A percentile compares a stretch with the other conserved stretches of the same genome.
Evolutionary conservation across 768 basidiomycete genomes (phyloP).

Genomic region (Crassisporium funariophilum): DNA sequence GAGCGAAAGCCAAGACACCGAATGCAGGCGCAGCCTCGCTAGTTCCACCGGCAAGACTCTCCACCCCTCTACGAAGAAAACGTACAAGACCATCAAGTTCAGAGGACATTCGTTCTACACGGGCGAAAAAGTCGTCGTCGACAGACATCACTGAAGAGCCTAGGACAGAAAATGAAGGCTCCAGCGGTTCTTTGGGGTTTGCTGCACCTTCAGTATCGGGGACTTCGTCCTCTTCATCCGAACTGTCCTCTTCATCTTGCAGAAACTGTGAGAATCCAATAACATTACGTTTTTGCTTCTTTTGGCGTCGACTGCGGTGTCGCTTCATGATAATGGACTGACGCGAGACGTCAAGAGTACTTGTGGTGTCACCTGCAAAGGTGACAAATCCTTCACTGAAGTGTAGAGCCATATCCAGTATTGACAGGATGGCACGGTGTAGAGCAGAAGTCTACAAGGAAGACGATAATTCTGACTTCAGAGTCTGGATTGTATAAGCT

Average conservation of each 20-base stretch:
- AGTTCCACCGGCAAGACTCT: conserved; percentile 64
- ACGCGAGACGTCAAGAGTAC: conserved; percentile 58
- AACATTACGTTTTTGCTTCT: conserved; percentile 55
- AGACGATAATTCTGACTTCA: conserved; percentile 3
- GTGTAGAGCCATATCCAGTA: conserved; percentile 73
- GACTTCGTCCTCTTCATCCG: conserved; percentile 50
- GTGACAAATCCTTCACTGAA: conserved; percentile 67
- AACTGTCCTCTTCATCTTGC: conserved; percentile 38
- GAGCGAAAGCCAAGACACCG: conserved; percentile 69
- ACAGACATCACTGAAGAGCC: conserved; percentile 24
- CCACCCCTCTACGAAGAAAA: conserved; percentile 69
- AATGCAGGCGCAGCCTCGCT: conserved; percentile 64
- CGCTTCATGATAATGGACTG: conserved; percentile 54
- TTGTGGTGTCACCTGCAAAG: conserved; percentile 59
- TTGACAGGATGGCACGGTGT: conserved; percentile 63
- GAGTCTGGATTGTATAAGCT: background rate
- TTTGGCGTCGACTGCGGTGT: conserved; percentile 64
- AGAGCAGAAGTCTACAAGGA: conserved; percentile 58
- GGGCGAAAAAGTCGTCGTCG: conserved; percentile 50
- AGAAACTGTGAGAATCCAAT: conserved; percentile 59
- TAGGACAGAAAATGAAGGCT: conserved; percentile 21
- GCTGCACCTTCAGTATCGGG: conserved; percentile 29
- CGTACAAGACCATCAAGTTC: conserved; percentile 75
- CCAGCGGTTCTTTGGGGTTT: conserved; percentile 8
- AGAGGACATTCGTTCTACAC: conserved; percentile 62